Conservation (phyloP, 164 flowering plant species). For the Vitis rupestris region DNA sequence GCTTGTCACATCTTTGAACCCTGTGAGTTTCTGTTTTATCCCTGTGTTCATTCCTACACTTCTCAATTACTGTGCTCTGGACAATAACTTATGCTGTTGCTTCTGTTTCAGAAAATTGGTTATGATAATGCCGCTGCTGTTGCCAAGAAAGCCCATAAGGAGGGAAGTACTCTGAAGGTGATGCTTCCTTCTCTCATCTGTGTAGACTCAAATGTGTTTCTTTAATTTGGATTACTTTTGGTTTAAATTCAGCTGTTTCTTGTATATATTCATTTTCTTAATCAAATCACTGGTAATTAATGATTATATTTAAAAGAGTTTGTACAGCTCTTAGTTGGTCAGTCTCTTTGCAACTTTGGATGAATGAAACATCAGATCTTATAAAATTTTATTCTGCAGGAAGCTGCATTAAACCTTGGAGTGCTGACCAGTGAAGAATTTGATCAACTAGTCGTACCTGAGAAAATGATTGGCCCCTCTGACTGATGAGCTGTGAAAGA, state of each 20-base stretch:
- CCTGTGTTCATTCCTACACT: neutral
- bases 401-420: slow-evolving; percentile 76
- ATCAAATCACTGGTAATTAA: too few relatives aligned
- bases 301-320: too few relatives aligned
- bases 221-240: too few relatives aligned
- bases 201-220: neutral
- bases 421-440: slow-evolving; percentile 82
- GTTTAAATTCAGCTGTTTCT: too few relatives aligned
- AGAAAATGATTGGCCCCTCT: slow-evolving; percentile 94
- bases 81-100: neutral
- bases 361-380: neutral
- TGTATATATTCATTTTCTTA: too few relatives aligned
- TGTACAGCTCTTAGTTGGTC: neutral
- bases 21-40: slow-evolving; percentile 58
- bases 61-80: neutral
- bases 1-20: slow-evolving; percentile 96
- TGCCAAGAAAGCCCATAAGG: slow-evolving; percentile 98
- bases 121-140: slow-evolving; percentile 98
- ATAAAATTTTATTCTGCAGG: slow-evolving; percentile 45
- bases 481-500: slow-evolving; percentile 26
- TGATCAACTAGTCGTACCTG: slow-evolving; percentile 84
- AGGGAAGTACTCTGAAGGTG: slow-evolving; percentile 88
- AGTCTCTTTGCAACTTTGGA: neutral
- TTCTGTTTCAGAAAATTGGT: slow-evolving; percentile 76
- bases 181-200: slow-evolving; percentile 2